These are phyloP conservation scores for Phyllosticta capitalensis DNA, from an alignment of 2,329 filamentous ascomycete genomes.

Conservation along the genomic window DNA sequence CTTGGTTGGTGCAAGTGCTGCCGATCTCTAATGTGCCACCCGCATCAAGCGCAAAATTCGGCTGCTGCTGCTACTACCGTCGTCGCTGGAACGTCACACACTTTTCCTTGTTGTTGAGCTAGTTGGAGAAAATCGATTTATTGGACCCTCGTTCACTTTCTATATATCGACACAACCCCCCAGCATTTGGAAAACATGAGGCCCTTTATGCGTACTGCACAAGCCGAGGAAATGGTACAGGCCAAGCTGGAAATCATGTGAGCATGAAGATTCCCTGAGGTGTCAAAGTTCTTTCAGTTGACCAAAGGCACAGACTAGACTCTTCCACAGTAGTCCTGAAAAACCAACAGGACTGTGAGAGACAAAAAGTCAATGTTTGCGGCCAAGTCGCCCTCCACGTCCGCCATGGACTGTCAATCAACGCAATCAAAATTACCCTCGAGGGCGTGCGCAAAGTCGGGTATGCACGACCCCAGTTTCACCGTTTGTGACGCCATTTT, in stretches of 20 bases:
- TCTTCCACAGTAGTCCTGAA: not conserved
- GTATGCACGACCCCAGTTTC: not conserved
- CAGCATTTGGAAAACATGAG: not conserved
- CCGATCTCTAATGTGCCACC: not conserved
- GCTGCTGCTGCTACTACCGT: not conserved
- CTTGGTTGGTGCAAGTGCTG: not conserved
- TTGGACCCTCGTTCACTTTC: not conserved
- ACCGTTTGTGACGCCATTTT: not conserved
- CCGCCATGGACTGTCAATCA: not conserved
- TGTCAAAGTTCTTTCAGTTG: not conserved
- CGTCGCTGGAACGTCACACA: not conserved
- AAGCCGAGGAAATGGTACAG: not conserved
- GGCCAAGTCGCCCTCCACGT: not conserved
- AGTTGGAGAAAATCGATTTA: not conserved
- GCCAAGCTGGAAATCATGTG: not conserved
- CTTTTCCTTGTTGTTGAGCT: not conserved
- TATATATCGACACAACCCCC: not conserved
- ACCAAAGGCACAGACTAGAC: not conserved
- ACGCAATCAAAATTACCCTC: not conserved
- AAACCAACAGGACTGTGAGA: not conserved
- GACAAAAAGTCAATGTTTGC: not conserved
- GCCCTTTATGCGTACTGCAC: not conserved
- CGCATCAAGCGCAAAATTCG: not conserved
- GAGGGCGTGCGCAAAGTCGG: not conserved
- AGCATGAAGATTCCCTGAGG: not conserved